A percentile compares a stretch with the other conserved stretches of the same genome.
Evolutionary conservation across 257 asterid species (phyloP).

Genomic region (Cinchona pubescens): DNA sequence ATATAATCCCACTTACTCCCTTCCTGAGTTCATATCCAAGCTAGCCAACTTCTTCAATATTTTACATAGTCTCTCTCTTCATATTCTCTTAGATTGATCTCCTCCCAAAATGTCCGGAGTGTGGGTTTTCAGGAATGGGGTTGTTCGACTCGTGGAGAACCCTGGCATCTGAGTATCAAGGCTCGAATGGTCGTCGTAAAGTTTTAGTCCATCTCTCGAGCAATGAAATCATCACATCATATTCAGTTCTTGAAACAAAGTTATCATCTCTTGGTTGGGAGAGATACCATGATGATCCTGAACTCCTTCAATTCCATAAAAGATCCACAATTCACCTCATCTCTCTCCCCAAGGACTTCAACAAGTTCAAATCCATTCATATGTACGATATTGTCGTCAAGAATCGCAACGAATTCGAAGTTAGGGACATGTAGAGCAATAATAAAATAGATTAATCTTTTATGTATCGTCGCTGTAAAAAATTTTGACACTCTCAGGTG

Average conservation of each 20-base stretch:
- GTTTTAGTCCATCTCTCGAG: constrained; percentile 34
- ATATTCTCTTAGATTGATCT: neutral
- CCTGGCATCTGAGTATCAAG: constrained; percentile 33
- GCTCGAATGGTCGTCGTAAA: constrained; percentile 28
- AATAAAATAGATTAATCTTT: too few species aligned
- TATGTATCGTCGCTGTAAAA: too few species aligned
- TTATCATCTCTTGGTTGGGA: constrained; percentile 43
- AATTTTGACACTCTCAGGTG: too few species aligned
- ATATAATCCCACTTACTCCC: constrained; percentile 22
- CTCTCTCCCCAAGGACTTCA: constrained; percentile 48
- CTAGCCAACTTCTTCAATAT: neutral
- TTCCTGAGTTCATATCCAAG: constrained; percentile 12
- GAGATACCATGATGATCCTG: constrained; percentile 49
- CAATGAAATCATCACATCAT: constrained; percentile 37
- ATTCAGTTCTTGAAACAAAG: constrained; percentile 34
- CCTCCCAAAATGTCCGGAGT: constrained; percentile 35
- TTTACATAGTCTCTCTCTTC: neutral
- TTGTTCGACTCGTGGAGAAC: constrained; percentile 39
- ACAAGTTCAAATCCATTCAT: constrained; percentile 43
- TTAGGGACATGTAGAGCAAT: constrained; percentile 34
- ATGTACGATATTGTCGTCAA: constrained; percentile 45
- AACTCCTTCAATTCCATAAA: constrained; percentile 45
- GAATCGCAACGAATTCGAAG: constrained; percentile 39
- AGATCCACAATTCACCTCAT: constrained; percentile 48
- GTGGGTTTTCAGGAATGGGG: constrained; percentile 45